Conservation (phyloP, 148 eudicot species). For the Limonium bicolor region DNA sequence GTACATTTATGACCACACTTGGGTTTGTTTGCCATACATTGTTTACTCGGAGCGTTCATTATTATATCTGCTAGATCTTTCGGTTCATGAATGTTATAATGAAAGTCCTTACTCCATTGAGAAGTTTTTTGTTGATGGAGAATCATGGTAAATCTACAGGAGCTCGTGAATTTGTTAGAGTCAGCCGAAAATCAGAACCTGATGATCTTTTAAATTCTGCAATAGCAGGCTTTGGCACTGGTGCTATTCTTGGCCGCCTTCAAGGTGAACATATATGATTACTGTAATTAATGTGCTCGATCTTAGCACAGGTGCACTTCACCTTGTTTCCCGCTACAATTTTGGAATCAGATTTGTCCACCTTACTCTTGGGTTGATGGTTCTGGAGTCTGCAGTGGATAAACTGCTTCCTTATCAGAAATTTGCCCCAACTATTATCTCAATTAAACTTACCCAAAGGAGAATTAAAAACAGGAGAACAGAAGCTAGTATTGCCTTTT, state of each 20-base stretch:
- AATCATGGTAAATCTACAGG: slow-evolving; percentile 23
- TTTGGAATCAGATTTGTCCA: too few species aligned
- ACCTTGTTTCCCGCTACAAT: too few species aligned
- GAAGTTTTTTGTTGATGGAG: background rate
- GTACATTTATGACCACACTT: background rate
- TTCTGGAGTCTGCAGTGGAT: too few species aligned
- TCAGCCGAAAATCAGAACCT: slow-evolving; percentile 36
- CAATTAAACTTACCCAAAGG: background rate
- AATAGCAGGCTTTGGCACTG: slow-evolving; percentile 66
- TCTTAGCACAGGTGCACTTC: too few species aligned
- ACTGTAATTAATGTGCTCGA: too few species aligned
- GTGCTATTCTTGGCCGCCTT: slow-evolving; percentile 81
- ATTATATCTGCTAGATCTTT: background rate
- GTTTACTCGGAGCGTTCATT: background rate
- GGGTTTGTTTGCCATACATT: background rate
- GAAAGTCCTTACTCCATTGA: background rate
- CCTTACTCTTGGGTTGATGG: too few species aligned
- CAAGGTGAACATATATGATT: slow-evolving; percentile 44
- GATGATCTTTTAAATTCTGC: slow-evolving; percentile 66
- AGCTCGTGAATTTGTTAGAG: slow-evolving; percentile 69
- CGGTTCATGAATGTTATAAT: too few species aligned
- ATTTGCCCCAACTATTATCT: background rate
- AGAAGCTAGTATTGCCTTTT: background rate
- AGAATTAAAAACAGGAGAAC: too few species aligned
- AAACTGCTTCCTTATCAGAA: too few species aligned